Evolutionary conservation across 495 filamentous ascomycete species (phyloP).

Genomic region (Oidiodendron maius): DNA sequence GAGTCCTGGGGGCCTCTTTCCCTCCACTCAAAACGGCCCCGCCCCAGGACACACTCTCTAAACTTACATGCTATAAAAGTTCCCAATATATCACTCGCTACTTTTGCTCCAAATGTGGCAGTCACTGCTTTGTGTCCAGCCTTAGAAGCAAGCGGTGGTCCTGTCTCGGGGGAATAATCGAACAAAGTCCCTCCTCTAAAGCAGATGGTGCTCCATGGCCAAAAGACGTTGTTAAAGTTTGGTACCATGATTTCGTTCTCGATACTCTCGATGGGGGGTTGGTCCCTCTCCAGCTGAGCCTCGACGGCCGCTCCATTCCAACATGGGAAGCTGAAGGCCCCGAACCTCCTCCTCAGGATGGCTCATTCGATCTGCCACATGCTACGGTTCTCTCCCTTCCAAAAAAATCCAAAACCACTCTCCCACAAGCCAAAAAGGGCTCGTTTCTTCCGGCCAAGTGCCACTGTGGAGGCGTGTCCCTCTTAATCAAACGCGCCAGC

Average conservation of each 20-base stretch:
- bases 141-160: background rate
- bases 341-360: background rate
- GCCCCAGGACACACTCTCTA: background rate
- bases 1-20: background rate
- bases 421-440: background rate
- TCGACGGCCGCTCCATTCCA: conserved; percentile 5
- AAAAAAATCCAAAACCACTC: background rate
- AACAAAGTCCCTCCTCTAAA: background rate
- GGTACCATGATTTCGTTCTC: conserved; percentile 1
- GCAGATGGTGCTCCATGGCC: background rate
- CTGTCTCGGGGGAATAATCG: conserved; percentile 3
- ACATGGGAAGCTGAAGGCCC: background rate
- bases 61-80: conserved; percentile 4
- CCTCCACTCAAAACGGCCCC: conserved; percentile 7
- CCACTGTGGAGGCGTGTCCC: conserved; percentile 4
- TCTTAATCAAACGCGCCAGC: conserved; percentile 5
- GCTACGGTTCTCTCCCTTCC: conserved; percentile 2
- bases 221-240: conserved; percentile 2
- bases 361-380: background rate
- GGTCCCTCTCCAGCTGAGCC: background rate
- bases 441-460: conserved; percentile 6
- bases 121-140: background rate
- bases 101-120: conserved; percentile 5
- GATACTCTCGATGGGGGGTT: conserved; percentile 9
- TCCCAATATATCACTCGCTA: conserved; percentile 2